phyloP scores from a whole-genome alignment of 2,329 filamentous ascomycete genomes.

The Aspergillus tubingensis region DNA sequence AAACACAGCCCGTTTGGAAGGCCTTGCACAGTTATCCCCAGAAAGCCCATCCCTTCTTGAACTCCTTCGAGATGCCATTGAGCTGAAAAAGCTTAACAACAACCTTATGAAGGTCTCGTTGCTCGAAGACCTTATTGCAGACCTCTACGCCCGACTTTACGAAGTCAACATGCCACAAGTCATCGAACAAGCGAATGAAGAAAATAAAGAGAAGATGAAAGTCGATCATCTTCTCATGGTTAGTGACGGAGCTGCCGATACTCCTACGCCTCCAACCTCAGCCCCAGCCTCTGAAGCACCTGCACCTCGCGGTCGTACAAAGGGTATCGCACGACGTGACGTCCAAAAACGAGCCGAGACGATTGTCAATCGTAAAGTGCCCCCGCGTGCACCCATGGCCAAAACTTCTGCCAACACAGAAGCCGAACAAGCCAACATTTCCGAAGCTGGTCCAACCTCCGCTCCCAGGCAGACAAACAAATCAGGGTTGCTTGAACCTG shows the following conservation, averaged over 20 bases:
- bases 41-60: slow-evolving; percentile 56
- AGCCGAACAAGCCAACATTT: slow-evolving; percentile 20
- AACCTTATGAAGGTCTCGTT: slow-evolving; percentile 80
- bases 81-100: slow-evolving; percentile 78
- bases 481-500: neutral
- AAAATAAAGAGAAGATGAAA: slow-evolving; percentile 51
- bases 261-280: slow-evolving; percentile 32
- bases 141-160: slow-evolving; percentile 71
- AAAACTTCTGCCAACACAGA: slow-evolving; percentile 29
- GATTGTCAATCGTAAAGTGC: slow-evolving; percentile 48
- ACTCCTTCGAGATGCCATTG: slow-evolving; percentile 65
- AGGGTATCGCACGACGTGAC: slow-evolving; percentile 62
- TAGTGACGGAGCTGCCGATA: slow-evolving; percentile 34
- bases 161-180: slow-evolving; percentile 42
- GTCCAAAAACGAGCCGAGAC: slow-evolving; percentile 61
- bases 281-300: slow-evolving; percentile 38
- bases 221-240: slow-evolving; percentile 49
- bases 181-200: slow-evolving; percentile 44
- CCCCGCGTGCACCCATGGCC: slow-evolving; percentile 29
- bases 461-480: slow-evolving; percentile 28
- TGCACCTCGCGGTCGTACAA: slow-evolving; percentile 48
- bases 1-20: slow-evolving; percentile 61
- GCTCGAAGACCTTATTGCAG: slow-evolving; percentile 91
- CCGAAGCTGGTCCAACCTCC: slow-evolving; percentile 43
- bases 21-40: slow-evolving; percentile 56